Evolutionary conservation across 2,329 filamentous ascomycete species (phyloP).

Genomic region (Leptographium lundbergii): DNA sequence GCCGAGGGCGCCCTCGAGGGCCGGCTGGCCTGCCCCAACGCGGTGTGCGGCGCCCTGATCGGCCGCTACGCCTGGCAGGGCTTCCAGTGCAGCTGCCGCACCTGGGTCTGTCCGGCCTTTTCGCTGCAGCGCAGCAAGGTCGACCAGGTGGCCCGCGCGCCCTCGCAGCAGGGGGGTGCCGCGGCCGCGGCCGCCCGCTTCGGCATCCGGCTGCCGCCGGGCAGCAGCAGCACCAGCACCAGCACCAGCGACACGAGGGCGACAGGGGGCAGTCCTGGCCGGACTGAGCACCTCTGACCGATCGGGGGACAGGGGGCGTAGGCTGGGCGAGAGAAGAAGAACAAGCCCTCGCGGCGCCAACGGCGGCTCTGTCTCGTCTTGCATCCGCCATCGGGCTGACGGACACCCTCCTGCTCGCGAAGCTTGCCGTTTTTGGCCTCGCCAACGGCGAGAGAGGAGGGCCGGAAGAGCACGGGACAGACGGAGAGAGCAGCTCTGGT

Average conservation of each 20-base stretch:
- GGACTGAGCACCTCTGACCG: neutral
- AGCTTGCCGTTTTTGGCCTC: neutral
- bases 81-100: conserved; percentile 78
- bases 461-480: neutral
- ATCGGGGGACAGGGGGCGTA: neutral
- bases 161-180: conserved; percentile 3
- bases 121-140: conserved; percentile 72
- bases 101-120: conserved; percentile 86
- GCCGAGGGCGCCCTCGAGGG: conserved; percentile 74
- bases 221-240: neutral
- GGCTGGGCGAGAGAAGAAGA: neutral
- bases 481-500: neutral
- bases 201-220: conserved; percentile 45
- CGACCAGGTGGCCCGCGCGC: conserved; percentile 44
- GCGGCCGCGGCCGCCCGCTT: conserved; percentile 17
- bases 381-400: neutral
- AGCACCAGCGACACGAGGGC: neutral
- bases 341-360: neutral
- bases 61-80: conserved; percentile 96
- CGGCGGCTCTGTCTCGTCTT: neutral
- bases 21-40: conserved; percentile 68
- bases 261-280: neutral
- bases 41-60: conserved; percentile 66
- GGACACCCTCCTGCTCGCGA: neutral
- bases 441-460: neutral